phyloP scores from a whole-genome alignment of 768 basidiomycete genomes.

The Ephemerocybe angulata region DNA sequence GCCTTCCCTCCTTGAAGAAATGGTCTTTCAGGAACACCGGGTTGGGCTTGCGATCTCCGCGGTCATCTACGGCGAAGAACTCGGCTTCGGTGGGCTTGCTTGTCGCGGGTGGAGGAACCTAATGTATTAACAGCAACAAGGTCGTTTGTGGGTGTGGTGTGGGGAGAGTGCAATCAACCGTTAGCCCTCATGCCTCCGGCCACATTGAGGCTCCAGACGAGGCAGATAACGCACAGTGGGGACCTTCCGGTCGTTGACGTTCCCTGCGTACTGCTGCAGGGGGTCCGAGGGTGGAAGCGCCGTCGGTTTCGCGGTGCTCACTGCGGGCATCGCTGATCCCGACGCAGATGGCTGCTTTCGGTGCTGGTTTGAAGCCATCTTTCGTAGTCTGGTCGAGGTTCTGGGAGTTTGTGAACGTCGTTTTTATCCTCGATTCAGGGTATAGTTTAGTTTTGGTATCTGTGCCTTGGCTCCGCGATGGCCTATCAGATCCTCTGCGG shows the following conservation, averaged over 20 bases:
- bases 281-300: slow-evolving; percentile 8
- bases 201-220: neutral
- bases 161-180: too few species aligned
- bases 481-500: too few species aligned
- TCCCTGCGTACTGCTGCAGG: slow-evolving; percentile 2
- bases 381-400: too few species aligned
- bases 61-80: slow-evolving; percentile 54
- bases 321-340: neutral
- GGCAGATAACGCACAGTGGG: neutral
- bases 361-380: neutral
- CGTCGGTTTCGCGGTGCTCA: slow-evolving; percentile 3
- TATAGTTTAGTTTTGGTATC: too few species aligned
- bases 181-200: neutral
- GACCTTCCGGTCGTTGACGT: slow-evolving; percentile 10
- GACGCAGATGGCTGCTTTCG: neutral
- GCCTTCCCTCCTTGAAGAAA: slow-evolving; percentile 80
- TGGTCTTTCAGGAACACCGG: slow-evolving; percentile 81
- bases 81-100: slow-evolving; percentile 68
- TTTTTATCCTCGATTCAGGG: neutral
- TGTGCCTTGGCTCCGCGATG: too few species aligned
- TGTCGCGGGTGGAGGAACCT: slow-evolving; percentile 71
- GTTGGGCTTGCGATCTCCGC: slow-evolving; percentile 63
- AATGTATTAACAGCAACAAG: neutral
- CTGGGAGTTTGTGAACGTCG: neutral
- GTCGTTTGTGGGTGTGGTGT: neutral